Conservation (phyloP, 805 yeast species). For the Candida rishiriensis region DNA sequence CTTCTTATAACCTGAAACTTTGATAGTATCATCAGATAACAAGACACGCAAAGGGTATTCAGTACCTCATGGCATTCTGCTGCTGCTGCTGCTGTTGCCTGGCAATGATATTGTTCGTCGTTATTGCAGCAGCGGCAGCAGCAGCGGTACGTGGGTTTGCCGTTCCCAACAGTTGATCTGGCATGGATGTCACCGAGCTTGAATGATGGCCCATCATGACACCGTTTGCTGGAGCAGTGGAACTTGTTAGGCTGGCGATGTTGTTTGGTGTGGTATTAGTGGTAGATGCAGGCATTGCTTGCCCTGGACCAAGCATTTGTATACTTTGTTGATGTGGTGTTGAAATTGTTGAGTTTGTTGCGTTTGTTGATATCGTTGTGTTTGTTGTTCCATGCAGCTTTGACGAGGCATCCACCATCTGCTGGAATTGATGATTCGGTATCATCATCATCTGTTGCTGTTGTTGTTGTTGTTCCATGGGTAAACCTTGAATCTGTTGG, state of each 20-base stretch:
- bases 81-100: slow-evolving; percentile 12
- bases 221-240: not conserved
- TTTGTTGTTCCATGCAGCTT: too few species aligned
- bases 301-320: not conserved
- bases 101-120: slow-evolving; percentile 21
- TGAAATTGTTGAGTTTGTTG: not conserved
- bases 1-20: too few species aligned
- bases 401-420: not conserved
- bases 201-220: slow-evolving; percentile 1
- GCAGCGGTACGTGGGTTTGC: slow-evolving; percentile 20
- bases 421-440: not conserved
- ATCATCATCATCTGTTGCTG: not conserved
- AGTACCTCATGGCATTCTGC: not conserved
- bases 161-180: slow-evolving; percentile 12
- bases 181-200: slow-evolving; percentile 1
- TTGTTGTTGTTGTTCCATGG: not conserved
- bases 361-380: too few species aligned
- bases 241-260: not conserved
- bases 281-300: not conserved
- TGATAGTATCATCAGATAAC: too few species aligned
- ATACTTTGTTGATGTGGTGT: not conserved
- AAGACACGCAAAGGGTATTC: too few species aligned
- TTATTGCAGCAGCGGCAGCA: slow-evolving; percentile 25
- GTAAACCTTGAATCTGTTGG: not conserved
- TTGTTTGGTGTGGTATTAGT: not conserved